Percentiles rank a stretch among this genome's conserved stretches.
Conservation (phyloP, 1,139 yeast species). For the Candida pseudoviswanathii region DNA sequence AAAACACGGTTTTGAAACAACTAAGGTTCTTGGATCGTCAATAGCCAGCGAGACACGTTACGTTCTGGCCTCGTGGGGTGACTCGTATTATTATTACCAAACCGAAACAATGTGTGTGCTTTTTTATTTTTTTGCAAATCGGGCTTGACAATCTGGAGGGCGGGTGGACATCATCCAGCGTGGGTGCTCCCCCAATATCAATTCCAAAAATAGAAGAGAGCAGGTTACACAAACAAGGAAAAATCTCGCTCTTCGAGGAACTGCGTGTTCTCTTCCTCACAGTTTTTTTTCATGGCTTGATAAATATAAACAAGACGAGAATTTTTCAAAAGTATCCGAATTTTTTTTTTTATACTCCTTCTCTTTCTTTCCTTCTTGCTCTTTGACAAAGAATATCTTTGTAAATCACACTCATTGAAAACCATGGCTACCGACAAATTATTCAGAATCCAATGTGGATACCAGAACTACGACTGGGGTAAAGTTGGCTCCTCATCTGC, state of each 20-base stretch:
- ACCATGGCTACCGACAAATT: slow-evolving; percentile 19
- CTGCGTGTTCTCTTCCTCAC: slow-evolving; percentile 2
- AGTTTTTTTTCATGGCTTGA: background rate
- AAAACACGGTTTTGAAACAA: too few relatives aligned
- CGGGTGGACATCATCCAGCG: background rate
- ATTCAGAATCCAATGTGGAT: slow-evolving; percentile 56
- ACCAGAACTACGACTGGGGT: slow-evolving; percentile 83
- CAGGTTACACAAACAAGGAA: slow-evolving; percentile 1
- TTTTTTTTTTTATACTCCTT: background rate
- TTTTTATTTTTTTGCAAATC: background rate
- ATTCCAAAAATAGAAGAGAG: background rate
- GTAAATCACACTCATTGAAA: background rate
- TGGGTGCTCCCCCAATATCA: background rate
- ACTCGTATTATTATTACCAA: too few relatives aligned
- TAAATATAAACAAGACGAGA: slow-evolving; percentile 1
- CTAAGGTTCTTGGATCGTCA: too few relatives aligned
- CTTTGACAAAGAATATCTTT: slow-evolving; percentile 2
- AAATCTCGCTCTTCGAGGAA: background rate
- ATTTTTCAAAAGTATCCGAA: background rate
- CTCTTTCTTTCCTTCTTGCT: background rate
- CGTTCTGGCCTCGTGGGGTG: background rate
- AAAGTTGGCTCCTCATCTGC: slow-evolving; percentile 82
- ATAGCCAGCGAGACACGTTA: too few relatives aligned
- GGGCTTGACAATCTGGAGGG: background rate
- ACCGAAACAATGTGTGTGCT: background rate